Conservation (phyloP, 2,329 filamentous ascomycete species). For the Calonectria pauciramosa region DNA sequence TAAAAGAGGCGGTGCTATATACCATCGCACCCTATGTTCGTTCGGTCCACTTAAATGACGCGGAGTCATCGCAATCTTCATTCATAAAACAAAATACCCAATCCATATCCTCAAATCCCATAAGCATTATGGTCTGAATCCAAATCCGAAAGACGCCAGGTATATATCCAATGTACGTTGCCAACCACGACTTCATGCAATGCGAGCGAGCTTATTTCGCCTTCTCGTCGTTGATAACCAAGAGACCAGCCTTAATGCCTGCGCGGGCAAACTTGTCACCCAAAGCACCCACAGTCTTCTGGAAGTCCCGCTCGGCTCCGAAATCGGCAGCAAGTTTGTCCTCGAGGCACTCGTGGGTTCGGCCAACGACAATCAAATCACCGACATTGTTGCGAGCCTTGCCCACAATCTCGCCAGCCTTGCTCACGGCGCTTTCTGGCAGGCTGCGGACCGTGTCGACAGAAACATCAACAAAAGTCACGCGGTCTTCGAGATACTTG, state of each 20-base stretch:
- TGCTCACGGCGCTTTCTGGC: conserved; percentile 42
- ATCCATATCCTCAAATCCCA: not conserved
- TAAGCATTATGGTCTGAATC: not conserved
- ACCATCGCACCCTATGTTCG: not conserved
- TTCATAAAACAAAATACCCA: not conserved
- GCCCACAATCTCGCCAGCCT: conserved; percentile 39
- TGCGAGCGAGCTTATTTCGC: conserved; percentile 3
- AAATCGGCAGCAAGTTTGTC: conserved; percentile 34
- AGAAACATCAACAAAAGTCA: conserved; percentile 39
- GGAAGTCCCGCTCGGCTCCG: conserved; percentile 44
- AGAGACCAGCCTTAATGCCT: conserved; percentile 46
- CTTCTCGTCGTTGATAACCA: conserved; percentile 44
- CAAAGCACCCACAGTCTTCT: conserved; percentile 44
- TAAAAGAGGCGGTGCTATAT: not conserved
- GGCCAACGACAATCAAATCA: conserved; percentile 45
- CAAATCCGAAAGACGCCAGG: not conserved
- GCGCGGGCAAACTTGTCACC: conserved; percentile 44
- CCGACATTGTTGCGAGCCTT: conserved; percentile 41
- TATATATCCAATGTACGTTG: not conserved
- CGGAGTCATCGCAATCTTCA: not conserved
- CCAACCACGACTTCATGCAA: not conserved
- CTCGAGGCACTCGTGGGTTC: conserved; percentile 37
- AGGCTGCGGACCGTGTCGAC: conserved; percentile 42
- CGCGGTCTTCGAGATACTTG: conserved; percentile 33
- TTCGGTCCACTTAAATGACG: not conserved